These are phyloP conservation scores for Irpex sp. DNA, from an alignment of 1,284 basidiomycete species.

Conservation along the genomic window DNA sequence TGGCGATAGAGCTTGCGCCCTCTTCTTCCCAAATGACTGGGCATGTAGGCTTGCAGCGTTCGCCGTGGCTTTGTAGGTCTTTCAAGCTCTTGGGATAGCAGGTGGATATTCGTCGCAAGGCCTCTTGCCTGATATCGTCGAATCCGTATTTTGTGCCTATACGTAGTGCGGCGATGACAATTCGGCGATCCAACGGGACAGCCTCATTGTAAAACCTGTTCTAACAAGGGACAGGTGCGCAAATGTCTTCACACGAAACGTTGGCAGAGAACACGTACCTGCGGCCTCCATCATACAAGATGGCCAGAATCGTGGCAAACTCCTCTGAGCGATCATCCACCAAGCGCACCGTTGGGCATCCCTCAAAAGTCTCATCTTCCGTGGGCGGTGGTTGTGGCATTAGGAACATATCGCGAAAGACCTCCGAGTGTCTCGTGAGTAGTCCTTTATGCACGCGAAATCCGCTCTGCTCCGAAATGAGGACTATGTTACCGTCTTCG, in stretches of 20 bases:
- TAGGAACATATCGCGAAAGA: slow-evolving; percentile 52
- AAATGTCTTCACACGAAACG: too few relatives aligned
- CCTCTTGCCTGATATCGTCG: neutral
- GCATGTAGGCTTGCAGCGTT: neutral
- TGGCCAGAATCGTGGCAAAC: neutral
- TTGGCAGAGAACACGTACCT: too few relatives aligned
- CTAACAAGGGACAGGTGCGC: too few relatives aligned
- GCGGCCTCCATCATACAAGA: neutral
- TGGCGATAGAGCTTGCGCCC: neutral
- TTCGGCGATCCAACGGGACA: too few relatives aligned
- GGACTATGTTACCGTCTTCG: slow-evolving; percentile 57
- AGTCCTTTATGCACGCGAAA: slow-evolving; percentile 67
- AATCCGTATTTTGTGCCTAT: neutral
- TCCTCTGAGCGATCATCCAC: neutral
- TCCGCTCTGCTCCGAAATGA: slow-evolving; percentile 44
- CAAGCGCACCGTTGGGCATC: neutral
- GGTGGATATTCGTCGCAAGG: neutral
- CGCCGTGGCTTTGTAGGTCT: neutral
- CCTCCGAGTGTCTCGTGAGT: slow-evolving; percentile 58
- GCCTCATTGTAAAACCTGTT: too few relatives aligned
- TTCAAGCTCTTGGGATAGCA: neutral
- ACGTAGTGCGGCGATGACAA: neutral
- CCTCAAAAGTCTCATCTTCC: neutral
- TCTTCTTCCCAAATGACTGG: neutral
- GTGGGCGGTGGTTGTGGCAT: neutral